Evolutionary conservation across 768 basidiomycete genomes (phyloP), one percentile per base, ranked within the genome.

Genomic region (Serendipita sp.): DNA sequence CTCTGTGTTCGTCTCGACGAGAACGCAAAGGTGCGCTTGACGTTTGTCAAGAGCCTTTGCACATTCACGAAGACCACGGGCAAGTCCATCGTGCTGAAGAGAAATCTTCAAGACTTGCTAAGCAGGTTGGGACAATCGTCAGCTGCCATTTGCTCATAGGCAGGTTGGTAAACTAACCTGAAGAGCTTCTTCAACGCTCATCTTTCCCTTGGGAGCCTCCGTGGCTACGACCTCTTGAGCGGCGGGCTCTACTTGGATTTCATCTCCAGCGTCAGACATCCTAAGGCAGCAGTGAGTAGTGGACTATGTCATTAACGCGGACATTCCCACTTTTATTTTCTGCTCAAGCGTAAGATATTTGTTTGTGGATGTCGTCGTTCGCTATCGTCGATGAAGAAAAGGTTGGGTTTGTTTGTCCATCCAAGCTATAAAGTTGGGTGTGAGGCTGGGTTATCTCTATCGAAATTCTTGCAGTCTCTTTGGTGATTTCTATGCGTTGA

Each of bases 241-340:
- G 70, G 78, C 7, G 3, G 4, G 81, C 51, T 90, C 88, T 73
- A 90, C 83, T 75, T 81, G 77, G 77, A 88, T 86, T 78, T 89
- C 89, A 89, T 92, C 89, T 90, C 88, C 89, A 89, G 89, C 89
- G 88, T 92, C 89, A 88, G 89, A 92, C 89, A 92, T 92, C 81
- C 82, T 86, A 68, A 46, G 63, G 41, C 66, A 34, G 65, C 60
- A 15, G 5, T 41, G 41, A 41, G 41, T 13, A 7, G 41, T 41
- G 41, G 41, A 45, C 62, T 46, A 47, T 51, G 16, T 4, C 41
- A 16, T 64, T 13, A 34, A 45, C n/a, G 51, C 30, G 34, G 2
- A 65, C 44, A 47, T 38, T 11, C 67, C 75, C 64, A 70, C 79
- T 76, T 80, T 81, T 78, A 78, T 71, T 71, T 64, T 63, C 45